Evolutionary conservation across 2,329 filamentous ascomycete genomes (phyloP).

Genomic region (Microsporum canis): DNA sequence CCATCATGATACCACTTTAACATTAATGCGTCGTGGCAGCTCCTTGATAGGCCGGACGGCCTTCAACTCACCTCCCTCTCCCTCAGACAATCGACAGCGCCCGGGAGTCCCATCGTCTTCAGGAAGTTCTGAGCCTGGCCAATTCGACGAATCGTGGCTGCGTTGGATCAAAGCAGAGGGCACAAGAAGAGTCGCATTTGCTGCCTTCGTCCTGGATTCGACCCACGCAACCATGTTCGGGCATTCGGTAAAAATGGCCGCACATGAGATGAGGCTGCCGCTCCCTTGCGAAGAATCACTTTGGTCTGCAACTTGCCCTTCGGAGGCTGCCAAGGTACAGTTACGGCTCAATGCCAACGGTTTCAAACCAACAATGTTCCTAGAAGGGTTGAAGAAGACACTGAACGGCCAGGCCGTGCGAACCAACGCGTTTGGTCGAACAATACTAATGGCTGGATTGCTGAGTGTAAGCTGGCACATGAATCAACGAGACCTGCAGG

Average conservation of each 20-base stretch:
- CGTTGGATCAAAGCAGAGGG: constrained; percentile 93
- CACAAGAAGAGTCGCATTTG: constrained; percentile 79
- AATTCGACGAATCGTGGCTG: constrained; percentile 84
- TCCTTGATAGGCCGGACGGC: constrained; percentile 79
- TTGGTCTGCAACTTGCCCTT: constrained; percentile 81
- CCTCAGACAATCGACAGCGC: constrained; percentile 48
- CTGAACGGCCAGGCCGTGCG: constrained; percentile 74
- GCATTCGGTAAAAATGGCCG: constrained; percentile 92
- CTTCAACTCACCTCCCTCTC: constrained; percentile 69
- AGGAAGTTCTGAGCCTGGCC: constrained; percentile 44
- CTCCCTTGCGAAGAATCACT: constrained; percentile 85
- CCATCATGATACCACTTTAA: constrained; percentile 90
- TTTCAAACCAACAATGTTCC: constrained; percentile 72
- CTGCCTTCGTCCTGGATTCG: constrained; percentile 88
- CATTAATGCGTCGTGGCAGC: constrained; percentile 84
- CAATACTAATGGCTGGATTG: constrained; percentile 85
- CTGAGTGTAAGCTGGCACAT: constrained; percentile 95
- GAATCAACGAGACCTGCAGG: constrained; percentile 89
- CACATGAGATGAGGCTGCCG: constrained; percentile 84
- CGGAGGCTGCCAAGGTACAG: constrained; percentile 76
- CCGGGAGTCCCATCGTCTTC: constrained; percentile 40
- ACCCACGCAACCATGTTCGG: constrained; percentile 98
- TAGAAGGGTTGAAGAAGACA: constrained; percentile 83
- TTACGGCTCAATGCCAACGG: constrained; percentile 68
- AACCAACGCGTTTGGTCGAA: constrained; percentile 87